Base-by-base conservation (phyloP, 306 rosid species). In the Abrus precatorius region DNA sequence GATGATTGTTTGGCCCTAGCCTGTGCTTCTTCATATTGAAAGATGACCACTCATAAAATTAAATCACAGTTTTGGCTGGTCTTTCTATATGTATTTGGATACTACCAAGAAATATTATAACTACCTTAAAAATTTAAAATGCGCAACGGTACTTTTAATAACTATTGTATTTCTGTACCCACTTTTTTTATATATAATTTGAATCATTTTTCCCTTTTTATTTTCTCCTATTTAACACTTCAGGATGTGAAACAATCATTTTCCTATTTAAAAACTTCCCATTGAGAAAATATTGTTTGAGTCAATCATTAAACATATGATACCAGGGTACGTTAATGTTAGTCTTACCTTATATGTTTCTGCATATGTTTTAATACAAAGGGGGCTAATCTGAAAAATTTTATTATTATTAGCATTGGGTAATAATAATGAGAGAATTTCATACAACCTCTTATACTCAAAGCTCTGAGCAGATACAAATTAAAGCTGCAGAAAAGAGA, bases 11-110 rank as follows among this genome's bases (percentile, higher is more conserved):
- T 73, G 80, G 80, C 50, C 71, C 5, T 73, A 64, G 45, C 75
- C 74, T 84, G 80, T 49, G 11, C 53, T 55, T 69, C 44, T 79
- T 84, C 20, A 53, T 72, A 43, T 38, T 80, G 87, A 84, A 20
- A 54, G 27, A 57, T 71, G 88, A 84, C 87, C 54, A 79, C 59
- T 78, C 87, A 69, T 43, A 34, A 2, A 69, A 50, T 60, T 44
- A 0, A 69, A 62, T 2, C 20, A 20, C 20, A 20, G 5, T 44
- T 38, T 32, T 45, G n/a, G 27, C 75, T 84, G 87, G 87, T 84
- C 85, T 85, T 57, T 72, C 29, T 67, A 30, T 45, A 30, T 63
- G 6, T n/a, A 10, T 45, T 5, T 13, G 3, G 27, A 50, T 69
- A 38, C 68, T 34, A 55, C 54, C 73, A 82, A 69, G 9, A 76